A percentile compares a stretch with the other conserved stretches of the same genome.
Conservation (phyloP, 2,329 filamentous ascomycete genomes). For the Endoconidiophora polonica region DNA sequence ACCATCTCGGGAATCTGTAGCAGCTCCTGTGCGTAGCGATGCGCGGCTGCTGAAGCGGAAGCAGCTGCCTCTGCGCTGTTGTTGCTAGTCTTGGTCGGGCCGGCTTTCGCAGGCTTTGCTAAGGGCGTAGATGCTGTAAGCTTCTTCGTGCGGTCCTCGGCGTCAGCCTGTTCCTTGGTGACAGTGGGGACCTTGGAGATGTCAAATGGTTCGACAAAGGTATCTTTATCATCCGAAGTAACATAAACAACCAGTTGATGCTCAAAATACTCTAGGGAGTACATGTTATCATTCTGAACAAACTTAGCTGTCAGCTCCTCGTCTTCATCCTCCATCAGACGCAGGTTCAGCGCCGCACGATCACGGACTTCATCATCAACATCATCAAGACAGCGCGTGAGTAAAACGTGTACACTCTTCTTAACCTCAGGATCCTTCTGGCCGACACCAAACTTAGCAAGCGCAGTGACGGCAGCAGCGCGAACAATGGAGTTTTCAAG, state of each 20-base stretch:
- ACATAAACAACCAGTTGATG: constrained; percentile 97
- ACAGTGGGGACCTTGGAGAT: constrained; percentile 82
- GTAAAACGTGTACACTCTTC: constrained; percentile 79
- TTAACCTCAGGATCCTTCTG: constrained; percentile 96
- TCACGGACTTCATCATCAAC: constrained; percentile 96
- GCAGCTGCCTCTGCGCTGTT: constrained; percentile 59
- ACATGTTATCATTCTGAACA: constrained; percentile 94
- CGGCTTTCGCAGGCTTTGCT: constrained; percentile 73
- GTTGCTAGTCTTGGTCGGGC: constrained; percentile 50
- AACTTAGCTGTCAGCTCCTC: constrained; percentile 74
- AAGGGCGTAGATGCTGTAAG: constrained; percentile 83
- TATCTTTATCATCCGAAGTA: constrained; percentile 73
- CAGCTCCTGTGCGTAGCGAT: constrained; percentile 79
- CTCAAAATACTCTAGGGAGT: constrained; percentile 84
- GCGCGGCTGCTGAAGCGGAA: constrained; percentile 60
- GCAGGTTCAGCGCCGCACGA: constrained; percentile 79
- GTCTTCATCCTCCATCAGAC: constrained; percentile 83
- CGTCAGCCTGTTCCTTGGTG: constrained; percentile 86
- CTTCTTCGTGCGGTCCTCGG: constrained; percentile 94
- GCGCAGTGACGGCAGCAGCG: constrained; percentile 83
- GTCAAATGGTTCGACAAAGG: constrained; percentile 76
- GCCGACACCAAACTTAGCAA: constrained; percentile 93
- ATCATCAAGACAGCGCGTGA: constrained; percentile 87
- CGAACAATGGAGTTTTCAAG: constrained; percentile 92
- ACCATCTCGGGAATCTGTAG: constrained; percentile 81